phyloP scores from a whole-genome alignment of 2,329 filamentous ascomycete species.

The Shiraia bambusicola region DNA sequence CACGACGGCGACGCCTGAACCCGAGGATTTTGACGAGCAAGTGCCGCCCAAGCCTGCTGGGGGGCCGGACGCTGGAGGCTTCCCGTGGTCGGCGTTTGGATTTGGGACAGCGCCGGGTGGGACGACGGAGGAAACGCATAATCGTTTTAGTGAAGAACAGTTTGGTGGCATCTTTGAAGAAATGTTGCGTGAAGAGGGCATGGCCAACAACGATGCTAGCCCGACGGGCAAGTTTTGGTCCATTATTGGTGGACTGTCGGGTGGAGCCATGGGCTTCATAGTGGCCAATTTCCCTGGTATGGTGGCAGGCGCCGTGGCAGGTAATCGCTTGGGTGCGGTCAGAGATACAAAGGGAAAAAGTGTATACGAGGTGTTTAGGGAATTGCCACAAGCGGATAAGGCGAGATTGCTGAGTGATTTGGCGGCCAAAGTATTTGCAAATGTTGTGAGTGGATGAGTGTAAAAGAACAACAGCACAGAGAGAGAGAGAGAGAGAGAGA shows the following conservation, averaged over 20 bases:
- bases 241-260: constrained; percentile 79
- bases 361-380: constrained; percentile 88
- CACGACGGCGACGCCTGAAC: constrained; percentile 47
- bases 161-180: constrained; percentile 70
- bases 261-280: constrained; percentile 91
- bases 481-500: too few relatives aligned
- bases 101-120: constrained; percentile 53
- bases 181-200: constrained; percentile 57
- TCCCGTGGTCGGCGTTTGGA: constrained; percentile 76
- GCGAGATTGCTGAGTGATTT: constrained; percentile 79
- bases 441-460: constrained; percentile 56
- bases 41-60: constrained; percentile 41
- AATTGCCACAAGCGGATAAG: constrained; percentile 80
- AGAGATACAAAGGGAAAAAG: constrained; percentile 91
- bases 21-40: constrained; percentile 54
- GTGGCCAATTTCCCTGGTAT: constrained; percentile 88
- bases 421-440: constrained; percentile 82
- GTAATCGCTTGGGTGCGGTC: constrained; percentile 86
- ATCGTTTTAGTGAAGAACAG: constrained; percentile 70
- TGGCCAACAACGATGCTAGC: constrained; percentile 67
- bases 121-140: constrained; percentile 49
- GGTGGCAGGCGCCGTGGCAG: constrained; percentile 86
- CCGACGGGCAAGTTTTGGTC: constrained; percentile 81
- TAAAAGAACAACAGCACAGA: too few relatives aligned
- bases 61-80: constrained; percentile 47